Evolutionary conservation across 805 yeast genomes (phyloP).

Genomic region (Lipomyces sp.): DNA sequence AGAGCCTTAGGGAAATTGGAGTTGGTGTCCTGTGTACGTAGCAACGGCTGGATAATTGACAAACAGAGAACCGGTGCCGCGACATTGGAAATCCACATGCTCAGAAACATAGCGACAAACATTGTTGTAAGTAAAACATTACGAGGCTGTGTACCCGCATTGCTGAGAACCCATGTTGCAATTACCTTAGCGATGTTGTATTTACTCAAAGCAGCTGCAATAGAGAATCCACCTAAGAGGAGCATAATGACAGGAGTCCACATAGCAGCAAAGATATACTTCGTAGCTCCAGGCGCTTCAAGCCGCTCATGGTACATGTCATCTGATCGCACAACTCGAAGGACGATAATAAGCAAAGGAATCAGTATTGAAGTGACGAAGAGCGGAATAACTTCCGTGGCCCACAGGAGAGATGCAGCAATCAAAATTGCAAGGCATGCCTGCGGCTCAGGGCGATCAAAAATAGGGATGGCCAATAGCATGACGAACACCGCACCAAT

Average conservation of each 20-base stretch:
- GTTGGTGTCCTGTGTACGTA: slow-evolving; percentile 79
- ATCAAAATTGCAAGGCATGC: slow-evolving; percentile 84
- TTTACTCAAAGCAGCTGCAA: slow-evolving; percentile 93
- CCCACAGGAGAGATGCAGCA: slow-evolving; percentile 88
- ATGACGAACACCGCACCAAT: slow-evolving; percentile 57
- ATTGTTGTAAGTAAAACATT: slow-evolving; percentile 76
- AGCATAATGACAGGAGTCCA: slow-evolving; percentile 94
- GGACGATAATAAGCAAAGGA: slow-evolving; percentile 77
- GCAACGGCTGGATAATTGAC: slow-evolving; percentile 86
- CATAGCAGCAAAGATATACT: slow-evolving; percentile 82
- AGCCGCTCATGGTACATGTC: slow-evolving; percentile 56
- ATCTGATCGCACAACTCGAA: slow-evolving; percentile 66
- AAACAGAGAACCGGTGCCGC: slow-evolving; percentile 95
- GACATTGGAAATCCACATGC: slow-evolving; percentile 96
- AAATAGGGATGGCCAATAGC: slow-evolving; percentile 51
- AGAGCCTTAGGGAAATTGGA: slow-evolving; percentile 81
- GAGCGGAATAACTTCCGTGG: slow-evolving; percentile 86
- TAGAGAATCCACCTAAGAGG: slow-evolving; percentile 88
- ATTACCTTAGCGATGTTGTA: slow-evolving; percentile 84
- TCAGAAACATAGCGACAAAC: slow-evolving; percentile 81
- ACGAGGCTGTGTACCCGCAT: slow-evolving; percentile 86
- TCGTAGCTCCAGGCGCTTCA: slow-evolving; percentile 71
- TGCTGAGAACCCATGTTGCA: slow-evolving; percentile 78
- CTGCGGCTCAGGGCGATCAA: slow-evolving; percentile 64
- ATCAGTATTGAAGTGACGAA: slow-evolving; percentile 85